A percentile compares a stretch with the other conserved stretches of the same genome.
phyloP scores from a whole-genome alignment of 73 alveolate genomes.

The Paramecium sonneborni region DNA sequence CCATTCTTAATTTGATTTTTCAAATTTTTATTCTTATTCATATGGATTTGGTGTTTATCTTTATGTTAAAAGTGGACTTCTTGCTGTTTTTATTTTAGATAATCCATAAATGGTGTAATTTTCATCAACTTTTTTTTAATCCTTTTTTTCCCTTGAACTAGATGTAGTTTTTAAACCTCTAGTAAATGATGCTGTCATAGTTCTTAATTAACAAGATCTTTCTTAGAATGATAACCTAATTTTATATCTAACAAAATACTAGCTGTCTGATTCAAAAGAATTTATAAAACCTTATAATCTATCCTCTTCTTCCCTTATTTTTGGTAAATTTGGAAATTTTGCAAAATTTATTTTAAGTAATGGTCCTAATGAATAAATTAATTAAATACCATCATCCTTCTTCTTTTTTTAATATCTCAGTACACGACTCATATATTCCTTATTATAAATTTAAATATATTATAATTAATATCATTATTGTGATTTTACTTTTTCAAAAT shows the following conservation, averaged over 20 bases:
- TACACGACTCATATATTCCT: neutral
- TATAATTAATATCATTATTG: neutral
- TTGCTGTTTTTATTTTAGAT: conserved; percentile 4
- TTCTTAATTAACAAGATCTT: neutral
- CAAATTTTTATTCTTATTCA: neutral
- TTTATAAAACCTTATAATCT: neutral
- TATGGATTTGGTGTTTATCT: neutral
- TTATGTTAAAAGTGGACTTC: neutral
- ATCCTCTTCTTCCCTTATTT: conserved; percentile 23
- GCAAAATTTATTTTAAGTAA: neutral
- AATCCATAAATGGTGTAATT: neutral
- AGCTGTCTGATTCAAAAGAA: conserved; percentile 10
- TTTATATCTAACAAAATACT: neutral
- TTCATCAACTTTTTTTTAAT: neutral
- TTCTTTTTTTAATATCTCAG: neutral
- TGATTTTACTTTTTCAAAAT: too few species aligned
- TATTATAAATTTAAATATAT: neutral
- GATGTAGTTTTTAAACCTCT: neutral
- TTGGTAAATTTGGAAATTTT: neutral
- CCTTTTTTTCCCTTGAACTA: neutral
- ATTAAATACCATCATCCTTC: neutral
- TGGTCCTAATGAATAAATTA: neutral
- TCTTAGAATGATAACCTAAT: neutral
- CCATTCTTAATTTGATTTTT: neutral
- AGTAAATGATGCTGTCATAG: neutral